Evolutionary conservation across 1,139 yeast genomes (phyloP), one percentile per base, ranked within the genome.

Genomic region (Geotrichum carabidarum): DNA sequence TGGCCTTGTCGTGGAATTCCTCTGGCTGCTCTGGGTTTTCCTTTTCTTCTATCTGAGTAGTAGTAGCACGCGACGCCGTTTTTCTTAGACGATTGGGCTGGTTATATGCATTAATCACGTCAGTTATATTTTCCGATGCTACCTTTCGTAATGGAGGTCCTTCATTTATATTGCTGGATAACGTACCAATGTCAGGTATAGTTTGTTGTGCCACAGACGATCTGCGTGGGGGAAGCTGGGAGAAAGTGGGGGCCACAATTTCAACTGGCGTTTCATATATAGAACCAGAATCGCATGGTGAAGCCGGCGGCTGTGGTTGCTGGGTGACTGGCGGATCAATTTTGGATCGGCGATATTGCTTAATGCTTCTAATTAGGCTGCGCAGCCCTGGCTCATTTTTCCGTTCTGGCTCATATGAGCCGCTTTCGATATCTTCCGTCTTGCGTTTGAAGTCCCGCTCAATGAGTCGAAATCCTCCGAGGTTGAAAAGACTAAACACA

Each of bases 381-480:
- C 32, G 8, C 32, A 44, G 37, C 6, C 48, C 54, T 14, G 54
- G 54, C 14, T 44, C 22, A 7, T 27, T n/a, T n/a, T 38, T 38
- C 15, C 15, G 17, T 1, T 45, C 46, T n/a, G 44, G 48, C 4
- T 55, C 51, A 32, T 44, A 51, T 9, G n/a, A 32, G 15, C 55
- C 55, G 1, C 30, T 32, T 32, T 51, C 44, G 36, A 51, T 51
- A 22, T 49, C 57, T n/a, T 22, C 30, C 14, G 34, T 30, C 35
- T 51, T 51, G 7, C 44, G 34, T 6, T 45, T 47, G 64, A 88
- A 86, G 67, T 90, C 96, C 70, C 80, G 72, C 52, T 82, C 85
- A n/a, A 89, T 77, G 55, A 89, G 69, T 57, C 82, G 75, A 68
- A 81, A 84, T 2, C 90, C 79, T 1, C 96, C 96, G 44, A 85